phyloP scores from a whole-genome alignment of 192 early-diverging fungal species.

The Backusella tuberculispora region DNA sequence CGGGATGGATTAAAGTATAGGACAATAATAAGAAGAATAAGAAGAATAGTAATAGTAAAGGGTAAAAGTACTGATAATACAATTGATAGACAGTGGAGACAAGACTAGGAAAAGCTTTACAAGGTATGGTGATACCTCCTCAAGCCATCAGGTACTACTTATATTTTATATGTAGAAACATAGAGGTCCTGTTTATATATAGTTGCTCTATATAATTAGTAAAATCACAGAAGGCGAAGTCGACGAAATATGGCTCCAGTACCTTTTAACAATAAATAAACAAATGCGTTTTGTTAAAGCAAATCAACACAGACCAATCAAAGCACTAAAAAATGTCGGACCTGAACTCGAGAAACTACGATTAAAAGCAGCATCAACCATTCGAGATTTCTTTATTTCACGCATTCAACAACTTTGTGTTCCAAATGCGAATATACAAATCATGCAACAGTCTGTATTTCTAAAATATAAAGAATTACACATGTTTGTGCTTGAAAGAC shows the following conservation, averaged over 20 bases:
- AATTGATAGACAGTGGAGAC: slow-evolving; percentile 64
- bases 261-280: slow-evolving; percentile 84
- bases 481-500: slow-evolving; percentile 88
- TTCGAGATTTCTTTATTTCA: slow-evolving; percentile 85
- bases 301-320: slow-evolving; percentile 75
- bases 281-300: slow-evolving; percentile 84
- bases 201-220: slow-evolving; percentile 43
- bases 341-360: slow-evolving; percentile 93
- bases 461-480: slow-evolving; percentile 92
- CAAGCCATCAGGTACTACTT: slow-evolving; percentile 57
- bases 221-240: slow-evolving; percentile 93
- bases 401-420: slow-evolving; percentile 86
- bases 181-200: background rate
- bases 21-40: background rate
- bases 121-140: slow-evolving; percentile 85
- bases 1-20: background rate
- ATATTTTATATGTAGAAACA: no score
- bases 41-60: background rate
- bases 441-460: slow-evolving; percentile 90
- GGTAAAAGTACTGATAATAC: background rate
- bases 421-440: slow-evolving; percentile 91
- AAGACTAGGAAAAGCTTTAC: slow-evolving; percentile 72
- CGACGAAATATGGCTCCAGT: slow-evolving; percentile 86
- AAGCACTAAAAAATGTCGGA: slow-evolving; percentile 82
- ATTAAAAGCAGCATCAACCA: slow-evolving; percentile 80